phyloP scores from a whole-genome alignment of 176 grass and related monocot species.

The Typha latifolia region DNA sequence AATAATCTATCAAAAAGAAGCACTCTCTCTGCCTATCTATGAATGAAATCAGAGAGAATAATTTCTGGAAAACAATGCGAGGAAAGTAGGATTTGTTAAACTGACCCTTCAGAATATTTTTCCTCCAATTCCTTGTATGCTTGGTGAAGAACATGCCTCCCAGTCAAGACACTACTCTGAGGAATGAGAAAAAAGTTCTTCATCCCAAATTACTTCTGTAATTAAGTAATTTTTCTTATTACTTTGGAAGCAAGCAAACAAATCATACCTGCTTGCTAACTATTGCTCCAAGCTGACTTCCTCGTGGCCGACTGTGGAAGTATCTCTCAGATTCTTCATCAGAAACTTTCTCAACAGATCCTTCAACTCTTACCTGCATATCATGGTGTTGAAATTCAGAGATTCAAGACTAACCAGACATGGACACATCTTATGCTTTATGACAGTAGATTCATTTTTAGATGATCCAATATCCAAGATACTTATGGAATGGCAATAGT shows the following conservation, averaged over 20 bases:
- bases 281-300: constrained; percentile 91
- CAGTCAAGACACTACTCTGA: constrained; percentile 64
- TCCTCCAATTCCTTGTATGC: constrained; percentile 72
- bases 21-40: no score
- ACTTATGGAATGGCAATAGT: no score
- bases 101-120: constrained; percentile 73
- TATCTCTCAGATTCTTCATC: constrained; percentile 90
- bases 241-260: not conserved
- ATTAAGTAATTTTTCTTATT: not conserved
- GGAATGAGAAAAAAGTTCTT: constrained; percentile 7
- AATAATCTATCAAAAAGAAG: no score
- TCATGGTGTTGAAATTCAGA: constrained; percentile 9
- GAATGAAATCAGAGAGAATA: no score
- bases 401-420: no score
- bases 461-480: no score
- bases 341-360: constrained; percentile 70
- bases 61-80: no score
- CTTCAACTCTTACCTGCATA: constrained; percentile 88
- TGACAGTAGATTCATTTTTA: no score
- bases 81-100: not conserved
- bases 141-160: constrained; percentile 61
- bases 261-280: constrained; percentile 79
- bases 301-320: constrained; percentile 90
- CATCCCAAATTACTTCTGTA: not conserved
- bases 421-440: no score